Percentiles rank a stretch among this genome's conserved stretches.
These are phyloP conservation scores for Barnettozyma wickerhamii DNA, from an alignment of 805 yeast species.

Conservation along the genomic window DNA sequence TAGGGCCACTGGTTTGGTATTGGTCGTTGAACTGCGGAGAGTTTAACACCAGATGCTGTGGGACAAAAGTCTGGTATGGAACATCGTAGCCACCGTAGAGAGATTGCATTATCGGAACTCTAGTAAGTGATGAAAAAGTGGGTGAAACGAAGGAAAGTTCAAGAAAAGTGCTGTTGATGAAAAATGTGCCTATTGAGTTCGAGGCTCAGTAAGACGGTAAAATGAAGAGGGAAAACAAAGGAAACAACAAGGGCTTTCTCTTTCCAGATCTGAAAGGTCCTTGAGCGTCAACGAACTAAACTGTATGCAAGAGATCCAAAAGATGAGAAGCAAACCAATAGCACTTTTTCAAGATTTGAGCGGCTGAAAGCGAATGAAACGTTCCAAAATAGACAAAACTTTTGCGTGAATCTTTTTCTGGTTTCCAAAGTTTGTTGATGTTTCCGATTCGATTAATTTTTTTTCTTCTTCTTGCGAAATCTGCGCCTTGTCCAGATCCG, in stretches of 20 bases:
- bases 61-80: slow-evolving; percentile 21
- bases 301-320: no score
- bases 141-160: background rate
- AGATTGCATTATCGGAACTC: slow-evolving; percentile 19
- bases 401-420: background rate
- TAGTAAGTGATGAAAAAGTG: background rate
- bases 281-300: slow-evolving; percentile 9
- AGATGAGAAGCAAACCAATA: background rate
- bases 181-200: background rate
- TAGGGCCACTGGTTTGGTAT: slow-evolving; percentile 8
- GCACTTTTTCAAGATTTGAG: no score
- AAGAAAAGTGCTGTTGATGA: no score
- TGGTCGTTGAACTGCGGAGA: slow-evolving; percentile 19
- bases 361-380: background rate
- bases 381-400: background rate
- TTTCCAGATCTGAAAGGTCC: background rate
- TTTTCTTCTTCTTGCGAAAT: no score
- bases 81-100: slow-evolving; percentile 22
- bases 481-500: slow-evolving; percentile 5
- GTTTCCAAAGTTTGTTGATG: background rate
- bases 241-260: background rate
- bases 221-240: background rate
- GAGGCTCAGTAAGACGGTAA: background rate
- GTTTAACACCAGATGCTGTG: slow-evolving; percentile 23
- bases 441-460: background rate